A percentile compares a stretch with the other conserved stretches of the same genome.
These are phyloP conservation scores for Cryptosporidium tyzzeri DNA, from an alignment of 169 alveolate species.

Conservation along the genomic window DNA sequence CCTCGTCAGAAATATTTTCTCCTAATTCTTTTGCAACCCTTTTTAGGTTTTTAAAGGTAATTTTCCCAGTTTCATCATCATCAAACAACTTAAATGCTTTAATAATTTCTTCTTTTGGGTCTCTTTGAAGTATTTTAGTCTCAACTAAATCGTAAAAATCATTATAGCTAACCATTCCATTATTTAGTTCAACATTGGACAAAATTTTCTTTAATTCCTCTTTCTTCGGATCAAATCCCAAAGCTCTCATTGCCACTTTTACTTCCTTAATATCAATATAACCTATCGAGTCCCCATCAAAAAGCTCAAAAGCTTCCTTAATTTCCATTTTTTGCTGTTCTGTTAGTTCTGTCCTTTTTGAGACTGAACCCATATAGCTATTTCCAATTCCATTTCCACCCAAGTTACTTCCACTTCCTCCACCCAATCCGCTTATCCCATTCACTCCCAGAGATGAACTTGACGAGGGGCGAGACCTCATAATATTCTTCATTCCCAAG, in stretches of 20 bases:
- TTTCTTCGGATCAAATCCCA: conserved; percentile 97
- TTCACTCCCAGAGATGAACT: conserved; percentile 39
- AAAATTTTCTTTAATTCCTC: conserved; percentile 90
- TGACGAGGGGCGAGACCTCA: conserved; percentile 70
- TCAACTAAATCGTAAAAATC: conserved; percentile 86
- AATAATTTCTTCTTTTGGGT: conserved; percentile 95
- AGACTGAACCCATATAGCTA: conserved; percentile 13
- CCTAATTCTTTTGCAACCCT: conserved; percentile 97
- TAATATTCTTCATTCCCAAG: conserved; percentile 29
- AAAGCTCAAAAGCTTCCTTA: conserved; percentile 97
- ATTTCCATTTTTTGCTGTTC: conserved; percentile 92
- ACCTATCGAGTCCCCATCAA: conserved; percentile 98
- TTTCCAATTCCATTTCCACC: conserved; percentile 26
- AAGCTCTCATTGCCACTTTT: conserved; percentile 98
- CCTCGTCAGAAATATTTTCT: conserved; percentile 96
- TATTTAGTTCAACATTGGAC: conserved; percentile 81
- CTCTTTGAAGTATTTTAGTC: conserved; percentile 91
- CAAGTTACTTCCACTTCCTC: conserved; percentile 57
- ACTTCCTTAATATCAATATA: conserved; percentile 95
- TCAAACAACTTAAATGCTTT: conserved; percentile 96
- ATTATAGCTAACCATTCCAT: conserved; percentile 82
- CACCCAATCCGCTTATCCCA: conserved; percentile 50
- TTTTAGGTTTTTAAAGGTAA: conserved; percentile 92
- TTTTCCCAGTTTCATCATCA: conserved; percentile 94
- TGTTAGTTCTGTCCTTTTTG: conserved; percentile 84